Base-by-base conservation (phyloP, 345 rosid genomes). In the Odontarrhena argentea region DNA sequence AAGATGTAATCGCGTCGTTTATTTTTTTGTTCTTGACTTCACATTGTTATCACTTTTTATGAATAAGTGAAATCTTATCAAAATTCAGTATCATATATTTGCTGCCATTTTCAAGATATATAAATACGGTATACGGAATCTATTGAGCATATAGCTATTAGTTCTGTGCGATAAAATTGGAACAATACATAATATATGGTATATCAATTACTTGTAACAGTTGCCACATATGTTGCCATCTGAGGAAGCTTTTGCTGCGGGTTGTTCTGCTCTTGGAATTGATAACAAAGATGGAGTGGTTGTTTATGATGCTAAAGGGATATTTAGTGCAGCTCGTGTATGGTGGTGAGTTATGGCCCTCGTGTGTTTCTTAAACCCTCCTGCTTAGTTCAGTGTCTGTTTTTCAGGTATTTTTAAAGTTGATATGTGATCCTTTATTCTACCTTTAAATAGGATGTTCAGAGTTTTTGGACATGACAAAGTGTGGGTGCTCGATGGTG, bases 291-390 rank as follows among this genome's bases (percentile, higher is more conserved):
- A 95, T 69, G 94, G 86, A 38, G 56, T 95, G 36, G 92, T 95
- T 74, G 99, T 95, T 73, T 95, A 95, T 74, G 99, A 95, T 84
- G 99, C 94, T 55, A 91, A 91, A 81, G 99, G 98, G 24, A 76
- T 91, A 75, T 95, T 89, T 69, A 91, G 99, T 74, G 97, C 99
- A 51, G 96, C 99, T 67, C 99, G 99, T 67, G 99, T 91, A 53
- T 91, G 98, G 97, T 95, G 99, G 99, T 95, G 78, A 79, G 98
- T 81, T 55, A 8, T 55, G 54, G 36, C 42, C 46, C 53, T 50
- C n/a, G 15, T 60, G 47, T 30, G 11, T 15, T 49, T 24, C 12
- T 40, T 56, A 12, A 3, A 56, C 9, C 1, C 8, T 28, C 40
- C 30, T 40, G 11, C 12, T 24, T 40, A 60, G 52, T 8, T 38